phyloP scores from a whole-genome alignment of 345 rosid species.

The Hibiscus syriacus region DNA sequence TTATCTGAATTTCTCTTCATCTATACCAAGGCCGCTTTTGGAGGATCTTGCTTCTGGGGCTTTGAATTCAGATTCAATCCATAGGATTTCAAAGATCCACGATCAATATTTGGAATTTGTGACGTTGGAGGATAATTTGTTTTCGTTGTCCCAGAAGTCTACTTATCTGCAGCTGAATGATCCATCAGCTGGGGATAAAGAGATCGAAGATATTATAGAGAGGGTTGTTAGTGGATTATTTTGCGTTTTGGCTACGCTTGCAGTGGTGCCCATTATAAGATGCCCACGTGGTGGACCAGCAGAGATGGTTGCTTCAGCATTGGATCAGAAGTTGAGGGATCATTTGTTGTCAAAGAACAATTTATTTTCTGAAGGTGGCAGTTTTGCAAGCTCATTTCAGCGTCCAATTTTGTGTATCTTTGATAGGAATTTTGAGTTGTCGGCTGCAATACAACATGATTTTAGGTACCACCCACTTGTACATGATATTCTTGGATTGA shows the following conservation, averaged over 20 bases:
- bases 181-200: background rate
- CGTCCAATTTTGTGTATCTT: background rate
- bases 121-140: background rate
- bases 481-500: background rate
- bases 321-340: background rate
- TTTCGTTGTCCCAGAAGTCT: background rate
- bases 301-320: background rate
- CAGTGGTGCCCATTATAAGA: background rate
- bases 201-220: too few species aligned
- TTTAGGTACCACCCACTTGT: background rate
- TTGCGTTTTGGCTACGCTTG: background rate
- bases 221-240: background rate
- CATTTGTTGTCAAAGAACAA: background rate
- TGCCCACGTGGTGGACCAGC: background rate
- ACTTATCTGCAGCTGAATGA: background rate
- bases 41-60: background rate
- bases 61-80: background rate
- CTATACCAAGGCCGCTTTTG: background rate
- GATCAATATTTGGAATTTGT: background rate
- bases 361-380: background rate
- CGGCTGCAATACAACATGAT: background rate
- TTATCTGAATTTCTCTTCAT: background rate
- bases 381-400: background rate
- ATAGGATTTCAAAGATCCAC: background rate
- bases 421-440: background rate